Evolutionary conservation across 495 filamentous ascomycete genomes (phyloP).

Genomic region (Usnea hakonensis): DNA sequence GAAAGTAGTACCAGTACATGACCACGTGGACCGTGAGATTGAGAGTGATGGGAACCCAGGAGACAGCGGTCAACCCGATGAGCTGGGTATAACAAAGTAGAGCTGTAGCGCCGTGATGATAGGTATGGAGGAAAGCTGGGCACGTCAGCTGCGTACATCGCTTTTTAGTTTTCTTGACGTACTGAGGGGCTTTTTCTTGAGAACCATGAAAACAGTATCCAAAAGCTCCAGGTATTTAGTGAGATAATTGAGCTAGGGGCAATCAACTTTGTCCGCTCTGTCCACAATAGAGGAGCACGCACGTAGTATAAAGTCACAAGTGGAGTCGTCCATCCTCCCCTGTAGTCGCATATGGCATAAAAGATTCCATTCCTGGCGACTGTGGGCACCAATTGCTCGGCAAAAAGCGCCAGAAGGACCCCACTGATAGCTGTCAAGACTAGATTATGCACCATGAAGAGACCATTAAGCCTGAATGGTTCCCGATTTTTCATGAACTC

Average conservation of each 20-base stretch:
- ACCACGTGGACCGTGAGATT: slow-evolving; percentile 66
- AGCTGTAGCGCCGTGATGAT: slow-evolving; percentile 66
- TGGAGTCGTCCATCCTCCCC: slow-evolving; percentile 60
- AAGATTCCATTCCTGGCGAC: slow-evolving; percentile 52
- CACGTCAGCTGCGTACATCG: neutral
- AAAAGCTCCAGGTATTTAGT: slow-evolving; percentile 65
- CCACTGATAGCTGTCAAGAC: slow-evolving; percentile 55
- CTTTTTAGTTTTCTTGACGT: neutral
- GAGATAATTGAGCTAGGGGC: slow-evolving; percentile 57
- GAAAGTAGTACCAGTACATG: slow-evolving; percentile 61
- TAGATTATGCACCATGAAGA: slow-evolving; percentile 68
- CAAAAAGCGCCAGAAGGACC: slow-evolving; percentile 52
- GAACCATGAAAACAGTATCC: slow-evolving; percentile 62
- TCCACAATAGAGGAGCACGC: slow-evolving; percentile 25
- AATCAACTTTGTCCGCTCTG: neutral
- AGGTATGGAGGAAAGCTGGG: slow-evolving; percentile 65
- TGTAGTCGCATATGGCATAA: slow-evolving; percentile 54
- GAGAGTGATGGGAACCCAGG: slow-evolving; percentile 60
- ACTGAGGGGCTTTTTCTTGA: slow-evolving; percentile 71
- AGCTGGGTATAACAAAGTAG: slow-evolving; percentile 67
- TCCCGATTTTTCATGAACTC: slow-evolving; percentile 56
- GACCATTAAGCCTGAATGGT: slow-evolving; percentile 52
- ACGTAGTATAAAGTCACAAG: slow-evolving; percentile 64
- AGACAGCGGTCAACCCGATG: slow-evolving; percentile 58
- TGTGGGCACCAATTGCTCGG: slow-evolving; percentile 58